phyloP scores from a whole-genome alignment of 2,329 filamentous ascomycete genomes.

The Alternaria brassicae region DNA sequence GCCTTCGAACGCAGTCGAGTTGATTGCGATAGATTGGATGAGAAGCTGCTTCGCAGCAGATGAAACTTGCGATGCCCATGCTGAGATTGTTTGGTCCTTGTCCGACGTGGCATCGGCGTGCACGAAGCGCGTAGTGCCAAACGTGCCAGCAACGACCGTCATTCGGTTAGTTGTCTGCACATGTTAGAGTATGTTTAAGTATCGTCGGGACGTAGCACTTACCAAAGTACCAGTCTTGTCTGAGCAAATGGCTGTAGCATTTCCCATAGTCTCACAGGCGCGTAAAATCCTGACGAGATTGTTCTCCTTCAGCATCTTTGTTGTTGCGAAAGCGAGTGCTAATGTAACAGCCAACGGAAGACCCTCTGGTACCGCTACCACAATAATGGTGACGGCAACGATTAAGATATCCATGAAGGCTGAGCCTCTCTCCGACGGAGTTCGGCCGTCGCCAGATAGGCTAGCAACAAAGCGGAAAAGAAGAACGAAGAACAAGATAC shows the following conservation, averaged over 20 bases:
- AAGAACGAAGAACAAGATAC: constrained; percentile 50
- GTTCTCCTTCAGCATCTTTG: constrained; percentile 46
- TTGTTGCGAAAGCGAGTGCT: constrained; percentile 48
- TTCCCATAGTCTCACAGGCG: constrained; percentile 48
- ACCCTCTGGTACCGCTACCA: constrained; percentile 53
- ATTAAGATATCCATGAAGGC: constrained; percentile 54
- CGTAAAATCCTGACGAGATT: constrained; percentile 44
- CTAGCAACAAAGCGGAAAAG: constrained; percentile 49
- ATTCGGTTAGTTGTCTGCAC: constrained; percentile 49
- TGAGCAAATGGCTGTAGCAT: constrained; percentile 47
- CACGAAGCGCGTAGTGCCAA: constrained; percentile 54
- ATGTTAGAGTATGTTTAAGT: neutral
- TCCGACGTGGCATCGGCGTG: constrained; percentile 57
- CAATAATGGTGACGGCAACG: constrained; percentile 52
- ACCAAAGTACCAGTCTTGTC: constrained; percentile 47
- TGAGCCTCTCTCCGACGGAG: constrained; percentile 41
- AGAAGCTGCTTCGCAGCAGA: constrained; percentile 42
- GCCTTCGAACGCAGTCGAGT: constrained; percentile 63
- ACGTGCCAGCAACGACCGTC: constrained; percentile 52
- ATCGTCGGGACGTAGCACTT: neutral
- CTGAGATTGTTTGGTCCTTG: constrained; percentile 51
- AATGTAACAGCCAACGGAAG: constrained; percentile 47
- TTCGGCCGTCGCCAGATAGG: constrained; percentile 35
- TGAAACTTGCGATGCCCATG: constrained; percentile 55
- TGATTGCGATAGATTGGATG: constrained; percentile 43